These are phyloP conservation scores for Elsinoe batatas DNA, from an alignment of 2,329 filamentous ascomycete genomes.

Conservation along the genomic window DNA sequence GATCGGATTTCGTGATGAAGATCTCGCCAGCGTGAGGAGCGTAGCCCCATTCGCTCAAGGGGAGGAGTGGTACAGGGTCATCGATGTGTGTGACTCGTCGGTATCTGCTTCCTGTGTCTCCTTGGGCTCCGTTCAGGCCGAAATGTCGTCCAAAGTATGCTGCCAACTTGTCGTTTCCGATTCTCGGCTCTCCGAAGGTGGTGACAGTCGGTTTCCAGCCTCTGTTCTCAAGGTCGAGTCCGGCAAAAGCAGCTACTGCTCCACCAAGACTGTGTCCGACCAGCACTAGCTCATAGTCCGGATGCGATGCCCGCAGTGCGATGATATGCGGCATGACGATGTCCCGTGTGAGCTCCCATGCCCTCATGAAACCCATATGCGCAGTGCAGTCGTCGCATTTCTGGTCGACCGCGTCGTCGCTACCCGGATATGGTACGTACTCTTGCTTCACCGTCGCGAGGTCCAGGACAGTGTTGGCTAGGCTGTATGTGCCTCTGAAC, in stretches of 20 bases:
- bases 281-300: conserved; percentile 63
- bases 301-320: conserved; percentile 50
- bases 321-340: conserved; percentile 59
- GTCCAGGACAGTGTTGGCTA: conserved; percentile 84
- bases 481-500: conserved; percentile 88
- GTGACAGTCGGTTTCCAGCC: conserved; percentile 71
- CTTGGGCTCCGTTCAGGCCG: conserved; percentile 22
- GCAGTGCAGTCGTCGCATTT: conserved; percentile 82
- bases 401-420: conserved; percentile 32
- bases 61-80: conserved; percentile 83
- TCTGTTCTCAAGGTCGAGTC: conserved; percentile 66
- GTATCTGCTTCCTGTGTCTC: conserved; percentile 40
- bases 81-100: conserved; percentile 74
- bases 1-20: conserved; percentile 61
- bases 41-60: conserved; percentile 82
- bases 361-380: conserved; percentile 77
- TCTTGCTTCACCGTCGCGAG: conserved; percentile 80
- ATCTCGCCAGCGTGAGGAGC: conserved; percentile 77
- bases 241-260: conserved; percentile 79
- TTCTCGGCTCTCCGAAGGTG: conserved; percentile 79
- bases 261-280: conserved; percentile 90
- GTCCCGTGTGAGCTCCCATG: conserved; percentile 67
- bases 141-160: conserved; percentile 47
- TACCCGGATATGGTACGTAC: conserved; percentile 74
- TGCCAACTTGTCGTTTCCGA: conserved; percentile 46